Evolutionary conservation across 176 grass and related monocot genomes (phyloP), one percentile per base, ranked within the genome.

Genomic region (Musa beccarii): DNA sequence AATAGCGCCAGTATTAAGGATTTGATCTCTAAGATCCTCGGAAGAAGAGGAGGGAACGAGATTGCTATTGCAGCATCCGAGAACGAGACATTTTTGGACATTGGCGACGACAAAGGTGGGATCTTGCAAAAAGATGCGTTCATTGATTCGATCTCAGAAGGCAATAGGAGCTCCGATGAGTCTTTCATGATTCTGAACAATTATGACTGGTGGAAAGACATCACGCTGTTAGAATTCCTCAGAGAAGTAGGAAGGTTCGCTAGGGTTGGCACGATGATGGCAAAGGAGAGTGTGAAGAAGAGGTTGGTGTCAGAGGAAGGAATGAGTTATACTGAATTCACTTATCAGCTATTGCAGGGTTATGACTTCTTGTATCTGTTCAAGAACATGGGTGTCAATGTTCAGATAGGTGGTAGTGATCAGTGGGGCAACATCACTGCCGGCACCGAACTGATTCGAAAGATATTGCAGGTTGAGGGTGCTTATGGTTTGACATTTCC

Each of bases 391-490:
- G 88, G 86, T 74, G 90, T 92, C 62, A 92, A 94, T 94, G 90
- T 94, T 71, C 95, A 94, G 69, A 91, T 99, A 16, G 90, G 95
- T n/a, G 90, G 95, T 23, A 99, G 90, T 17, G 90, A 99, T 80
- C 95, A 99, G 68, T 99, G 95, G 95, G 95, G 95, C 43, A 94
- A 94, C 73, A 99, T 99, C 63, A 92, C 90, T 0, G 95, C 90
- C 0, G 90, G 90, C 16, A 99, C 95, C 0, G 90, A 99, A 53
- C 66, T 94, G 82, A 99, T 94, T 66, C 84, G 90, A 11, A 99
- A 92, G 75, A 89, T 99, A 82, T 84, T 99, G 74, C 95, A 99
- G 70, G 82, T 91, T 0, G 95, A 99, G 68, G 95, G 90, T 43
- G 90, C 95, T 43, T 81, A 92, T 13, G 90, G 90, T 15, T 71